Conservation (phyloP, 306 rosid species). For the Pueraria montana region DNA sequence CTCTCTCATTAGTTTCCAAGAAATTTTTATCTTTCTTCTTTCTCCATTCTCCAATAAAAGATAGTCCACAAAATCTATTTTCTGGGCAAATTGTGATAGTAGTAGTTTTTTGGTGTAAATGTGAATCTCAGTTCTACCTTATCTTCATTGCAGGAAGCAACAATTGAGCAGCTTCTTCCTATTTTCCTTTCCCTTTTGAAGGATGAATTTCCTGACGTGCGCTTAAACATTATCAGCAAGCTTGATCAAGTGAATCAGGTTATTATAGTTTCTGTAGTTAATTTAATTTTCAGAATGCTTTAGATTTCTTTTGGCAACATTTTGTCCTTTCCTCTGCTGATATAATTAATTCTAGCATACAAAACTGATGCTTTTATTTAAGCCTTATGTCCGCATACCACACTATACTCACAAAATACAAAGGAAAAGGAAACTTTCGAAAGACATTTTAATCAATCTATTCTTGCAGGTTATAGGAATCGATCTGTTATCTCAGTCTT, state of each 20-base stretch:
- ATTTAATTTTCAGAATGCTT: constrained; percentile 24
- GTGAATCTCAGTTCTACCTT: constrained; percentile 44
- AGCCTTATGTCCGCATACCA: background rate
- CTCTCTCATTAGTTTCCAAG: too few species aligned
- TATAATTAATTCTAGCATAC: background rate
- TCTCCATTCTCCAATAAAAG: too few species aligned
- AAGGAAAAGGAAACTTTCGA: constrained; percentile 1
- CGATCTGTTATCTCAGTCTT: constrained; percentile 92
- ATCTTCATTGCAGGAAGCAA: constrained; percentile 83
- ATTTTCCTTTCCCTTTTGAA: constrained; percentile 95
- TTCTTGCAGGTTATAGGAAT: constrained; percentile 91
- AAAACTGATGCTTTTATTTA: constrained; percentile 21
- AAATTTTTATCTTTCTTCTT: too few species aligned
- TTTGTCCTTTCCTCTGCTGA: constrained; percentile 3
- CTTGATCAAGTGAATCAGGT: constrained; percentile 99
- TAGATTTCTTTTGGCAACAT: constrained; percentile 21
- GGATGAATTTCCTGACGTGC: constrained; percentile 99
- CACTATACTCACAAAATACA: constrained; percentile 16
- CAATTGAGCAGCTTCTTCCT: constrained; percentile 97
- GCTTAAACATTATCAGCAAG: constrained; percentile 97
- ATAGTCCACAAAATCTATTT: too few species aligned
- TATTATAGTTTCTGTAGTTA: constrained; percentile 38
- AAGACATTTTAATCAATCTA: constrained; percentile 37
- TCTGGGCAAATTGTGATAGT: too few species aligned
- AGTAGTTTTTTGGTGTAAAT: constrained; percentile 1